Evolutionary conservation across 2,329 filamentous ascomycete species (phyloP).

Genomic region (Chaetomium olivaceum): DNA sequence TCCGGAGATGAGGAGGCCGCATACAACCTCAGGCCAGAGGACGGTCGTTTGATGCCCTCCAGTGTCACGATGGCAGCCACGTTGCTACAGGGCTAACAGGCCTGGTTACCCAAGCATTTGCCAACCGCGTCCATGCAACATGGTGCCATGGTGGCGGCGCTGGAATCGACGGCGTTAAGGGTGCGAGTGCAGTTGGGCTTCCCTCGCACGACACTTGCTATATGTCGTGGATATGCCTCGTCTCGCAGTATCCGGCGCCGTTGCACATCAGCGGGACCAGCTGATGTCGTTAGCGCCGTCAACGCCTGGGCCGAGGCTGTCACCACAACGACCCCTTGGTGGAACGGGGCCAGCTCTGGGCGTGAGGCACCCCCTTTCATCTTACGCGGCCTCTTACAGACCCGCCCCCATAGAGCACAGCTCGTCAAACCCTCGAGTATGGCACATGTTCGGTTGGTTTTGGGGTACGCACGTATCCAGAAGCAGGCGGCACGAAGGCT

Average conservation of each 20-base stretch:
- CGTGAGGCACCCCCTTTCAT: not conserved
- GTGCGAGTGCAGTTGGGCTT: not conserved
- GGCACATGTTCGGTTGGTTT: not conserved
- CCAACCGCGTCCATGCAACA: not conserved
- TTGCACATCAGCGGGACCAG: not conserved
- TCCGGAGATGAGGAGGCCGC: not conserved
- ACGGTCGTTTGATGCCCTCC: not conserved
- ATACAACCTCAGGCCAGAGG: not conserved
- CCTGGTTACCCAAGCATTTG: not conserved
- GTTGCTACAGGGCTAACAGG: not conserved
- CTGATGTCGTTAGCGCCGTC: not conserved
- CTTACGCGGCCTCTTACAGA: constrained; percentile 15
- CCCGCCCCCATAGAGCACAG: not conserved
- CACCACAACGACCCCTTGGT: not conserved
- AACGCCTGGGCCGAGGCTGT: constrained; percentile 2
- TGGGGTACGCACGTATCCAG: not conserved
- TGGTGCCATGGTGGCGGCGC: not conserved
- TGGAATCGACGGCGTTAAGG: not conserved
- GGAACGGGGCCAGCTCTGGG: not conserved
- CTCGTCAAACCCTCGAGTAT: not conserved
- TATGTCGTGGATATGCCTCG: not conserved
- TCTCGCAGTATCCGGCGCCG: not conserved
- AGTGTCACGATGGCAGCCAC: not conserved
- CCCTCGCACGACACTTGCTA: not conserved
- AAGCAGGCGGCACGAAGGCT: not conserved